phyloP scores from a whole-genome alignment of 768 basidiomycete genomes.

The Mycena belliarum region DNA sequence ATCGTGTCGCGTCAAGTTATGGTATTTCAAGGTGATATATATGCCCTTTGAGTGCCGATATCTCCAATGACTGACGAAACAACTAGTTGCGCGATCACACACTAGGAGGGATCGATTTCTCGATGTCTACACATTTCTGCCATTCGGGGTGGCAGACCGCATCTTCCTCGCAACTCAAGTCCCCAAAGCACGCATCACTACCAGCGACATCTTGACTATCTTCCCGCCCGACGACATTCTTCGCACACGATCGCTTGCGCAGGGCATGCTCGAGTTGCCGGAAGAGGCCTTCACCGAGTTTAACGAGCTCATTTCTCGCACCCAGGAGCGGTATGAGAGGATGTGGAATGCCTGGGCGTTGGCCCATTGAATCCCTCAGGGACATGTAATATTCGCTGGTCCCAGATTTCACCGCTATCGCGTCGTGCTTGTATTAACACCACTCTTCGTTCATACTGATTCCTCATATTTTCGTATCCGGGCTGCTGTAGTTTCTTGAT shows the following conservation, averaged over 20 bases:
- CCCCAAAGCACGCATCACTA: slow-evolving; percentile 62
- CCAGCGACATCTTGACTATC: slow-evolving; percentile 59
- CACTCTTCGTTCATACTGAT: slow-evolving; percentile 6
- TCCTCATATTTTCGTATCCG: neutral
- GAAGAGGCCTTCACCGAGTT: slow-evolving; percentile 60
- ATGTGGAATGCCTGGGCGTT: slow-evolving; percentile 49
- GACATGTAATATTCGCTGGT: neutral
- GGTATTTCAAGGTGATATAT: slow-evolving; percentile 64
- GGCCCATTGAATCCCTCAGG: neutral
- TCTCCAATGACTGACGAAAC: neutral
- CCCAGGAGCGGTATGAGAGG: slow-evolving; percentile 56
- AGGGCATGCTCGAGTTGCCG: slow-evolving; percentile 68
- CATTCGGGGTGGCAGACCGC: slow-evolving; percentile 59
- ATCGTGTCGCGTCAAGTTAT: slow-evolving; percentile 67
- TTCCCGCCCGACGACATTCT: slow-evolving; percentile 46
- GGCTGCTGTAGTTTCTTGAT: slow-evolving; percentile 1
- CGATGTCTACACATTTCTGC: slow-evolving; percentile 65
- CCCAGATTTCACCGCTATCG: slow-evolving; percentile 14
- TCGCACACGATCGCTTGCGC: slow-evolving; percentile 31
- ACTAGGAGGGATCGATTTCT: slow-evolving; percentile 55
- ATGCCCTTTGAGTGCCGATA: too few species aligned
- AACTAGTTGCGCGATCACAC: slow-evolving; percentile 58
- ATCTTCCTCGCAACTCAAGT: slow-evolving; percentile 63
- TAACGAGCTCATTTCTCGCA: slow-evolving; percentile 50
- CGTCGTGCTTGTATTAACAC: slow-evolving; percentile 20